These are phyloP conservation scores for Rubroshorea leprosula DNA, from an alignment of 345 rosid species.

Conservation along the genomic window DNA sequence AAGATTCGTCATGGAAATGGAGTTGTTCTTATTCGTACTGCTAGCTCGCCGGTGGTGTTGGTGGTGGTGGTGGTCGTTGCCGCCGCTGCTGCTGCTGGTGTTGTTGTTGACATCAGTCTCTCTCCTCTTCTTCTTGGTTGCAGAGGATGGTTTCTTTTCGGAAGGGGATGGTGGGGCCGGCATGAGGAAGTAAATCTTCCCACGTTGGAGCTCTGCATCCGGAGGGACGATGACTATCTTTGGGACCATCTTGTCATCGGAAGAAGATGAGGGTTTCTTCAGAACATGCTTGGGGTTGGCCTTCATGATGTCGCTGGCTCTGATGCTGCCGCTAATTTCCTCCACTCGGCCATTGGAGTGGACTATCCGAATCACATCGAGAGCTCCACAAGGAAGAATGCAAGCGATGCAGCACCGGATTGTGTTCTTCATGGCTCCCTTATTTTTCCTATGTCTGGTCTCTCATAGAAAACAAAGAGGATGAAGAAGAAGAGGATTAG, in stretches of 20 bases:
- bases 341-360: conserved; percentile 89
- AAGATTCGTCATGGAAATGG: conserved; percentile 30
- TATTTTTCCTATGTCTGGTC: conserved; percentile 11
- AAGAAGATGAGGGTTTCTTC: conserved; percentile 62
- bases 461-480: conserved; percentile 13
- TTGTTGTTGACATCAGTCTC: not conserved
- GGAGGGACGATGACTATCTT: conserved; percentile 84
- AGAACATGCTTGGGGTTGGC: conserved; percentile 81
- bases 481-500: conserved; percentile 5
- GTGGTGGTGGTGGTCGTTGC: not conserved
- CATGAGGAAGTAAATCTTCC: conserved; percentile 91
- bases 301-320: conserved; percentile 77
- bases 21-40: conserved; percentile 7
- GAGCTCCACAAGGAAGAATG: conserved; percentile 95
- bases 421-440: conserved; percentile 59
- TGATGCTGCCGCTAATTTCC: conserved; percentile 76
- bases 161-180: conserved; percentile 35
- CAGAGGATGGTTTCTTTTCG: conserved; percentile 18
- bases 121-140: conserved; percentile 19
- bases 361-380: conserved; percentile 89
- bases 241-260: conserved; percentile 52
- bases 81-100: not conserved
- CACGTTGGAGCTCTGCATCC: conserved; percentile 87
- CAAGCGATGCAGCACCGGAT: conserved; percentile 93
- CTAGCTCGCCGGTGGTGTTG: not conserved